Percentiles rank a stretch among this genome's conserved stretches.
Conservation (phyloP, 768 basidiomycete genomes). For the Pleurotus giganteus region DNA sequence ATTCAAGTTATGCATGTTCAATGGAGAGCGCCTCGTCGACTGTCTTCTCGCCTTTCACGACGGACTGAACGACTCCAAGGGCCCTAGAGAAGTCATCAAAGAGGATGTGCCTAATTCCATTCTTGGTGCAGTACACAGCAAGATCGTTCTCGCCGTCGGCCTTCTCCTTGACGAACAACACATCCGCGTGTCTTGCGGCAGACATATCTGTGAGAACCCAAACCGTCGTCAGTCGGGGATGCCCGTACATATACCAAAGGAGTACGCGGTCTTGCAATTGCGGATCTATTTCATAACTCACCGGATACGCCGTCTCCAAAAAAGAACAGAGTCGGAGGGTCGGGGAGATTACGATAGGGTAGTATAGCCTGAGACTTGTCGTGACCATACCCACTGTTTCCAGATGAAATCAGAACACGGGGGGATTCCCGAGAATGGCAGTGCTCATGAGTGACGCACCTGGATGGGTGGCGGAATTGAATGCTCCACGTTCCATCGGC, state of each 20-base stretch:
- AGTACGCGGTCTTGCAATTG: background rate
- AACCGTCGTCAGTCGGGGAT: too few relatives aligned
- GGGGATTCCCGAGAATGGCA: background rate
- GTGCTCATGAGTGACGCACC: slow-evolving; percentile 40
- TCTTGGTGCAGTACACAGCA: slow-evolving; percentile 73
- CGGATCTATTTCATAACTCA: slow-evolving; percentile 31
- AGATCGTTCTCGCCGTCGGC: slow-evolving; percentile 82
- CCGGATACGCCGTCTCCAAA: slow-evolving; percentile 98
- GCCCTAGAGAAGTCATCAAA: slow-evolving; percentile 73
- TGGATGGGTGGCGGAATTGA: slow-evolving; percentile 84
- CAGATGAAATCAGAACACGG: slow-evolving; percentile 2
- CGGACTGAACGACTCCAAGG: slow-evolving; percentile 54
- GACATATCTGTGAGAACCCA: slow-evolving; percentile 65
- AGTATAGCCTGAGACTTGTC: slow-evolving; percentile 96
- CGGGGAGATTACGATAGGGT: slow-evolving; percentile 72
- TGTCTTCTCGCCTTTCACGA: slow-evolving; percentile 71
- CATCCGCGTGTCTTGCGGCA: slow-evolving; percentile 88
- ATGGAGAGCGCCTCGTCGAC: slow-evolving; percentile 41
- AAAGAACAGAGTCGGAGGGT: slow-evolving; percentile 87
- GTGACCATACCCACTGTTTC: slow-evolving; percentile 78
- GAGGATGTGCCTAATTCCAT: slow-evolving; percentile 76
- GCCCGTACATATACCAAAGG: background rate
- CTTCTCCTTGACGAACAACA: slow-evolving; percentile 92
- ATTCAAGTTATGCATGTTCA: background rate
- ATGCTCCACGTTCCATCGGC: slow-evolving; percentile 77